Percentiles rank a stretch among this genome's conserved stretches.
Evolutionary conservation across 2,329 filamentous ascomycete species (phyloP).

Genomic region (Paraconiothyrium brasiliense): DNA sequence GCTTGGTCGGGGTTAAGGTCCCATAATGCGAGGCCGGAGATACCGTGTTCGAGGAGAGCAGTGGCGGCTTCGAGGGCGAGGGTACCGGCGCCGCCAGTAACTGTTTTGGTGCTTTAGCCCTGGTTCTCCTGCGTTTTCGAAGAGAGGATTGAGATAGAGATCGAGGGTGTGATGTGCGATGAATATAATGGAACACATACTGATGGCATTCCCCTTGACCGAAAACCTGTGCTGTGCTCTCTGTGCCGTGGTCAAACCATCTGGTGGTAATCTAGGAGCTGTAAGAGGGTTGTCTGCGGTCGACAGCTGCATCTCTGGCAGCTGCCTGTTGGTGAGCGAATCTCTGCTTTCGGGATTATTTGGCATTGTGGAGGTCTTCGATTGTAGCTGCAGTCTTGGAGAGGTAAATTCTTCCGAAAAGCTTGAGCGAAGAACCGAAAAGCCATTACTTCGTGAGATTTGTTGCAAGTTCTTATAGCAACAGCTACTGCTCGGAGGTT

Average conservation of each 20-base stretch:
- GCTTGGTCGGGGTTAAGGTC: conserved; percentile 63
- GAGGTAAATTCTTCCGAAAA: background rate
- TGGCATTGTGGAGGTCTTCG: background rate
- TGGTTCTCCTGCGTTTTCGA: background rate
- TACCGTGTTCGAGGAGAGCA: conserved; percentile 75
- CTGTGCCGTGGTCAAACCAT: conserved; percentile 52
- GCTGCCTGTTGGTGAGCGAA: conserved; percentile 54
- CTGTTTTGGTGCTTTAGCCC: conserved; percentile 33
- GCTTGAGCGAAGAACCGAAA: background rate
- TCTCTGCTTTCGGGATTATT: conserved; percentile 52
- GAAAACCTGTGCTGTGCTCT: conserved; percentile 60
- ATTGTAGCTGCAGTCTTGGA: background rate
- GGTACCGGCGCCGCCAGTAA: conserved; percentile 74
- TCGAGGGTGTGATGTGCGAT: background rate
- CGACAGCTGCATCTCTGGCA: conserved; percentile 62
- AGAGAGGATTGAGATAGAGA: background rate
- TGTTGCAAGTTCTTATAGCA: background rate
- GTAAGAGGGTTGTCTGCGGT: conserved; percentile 54
- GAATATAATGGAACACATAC: conserved; percentile 47
- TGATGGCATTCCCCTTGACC: conserved; percentile 63
- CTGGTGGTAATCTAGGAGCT: conserved; percentile 55
- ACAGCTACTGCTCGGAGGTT: conserved; percentile 5
- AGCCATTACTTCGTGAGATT: background rate
- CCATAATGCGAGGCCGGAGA: conserved; percentile 67
- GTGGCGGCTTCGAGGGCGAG: conserved; percentile 66